These are phyloP conservation scores for Powellomyces hirtus DNA, from an alignment of 192 early-diverging fungal genomes.

Conservation along the genomic window DNA sequence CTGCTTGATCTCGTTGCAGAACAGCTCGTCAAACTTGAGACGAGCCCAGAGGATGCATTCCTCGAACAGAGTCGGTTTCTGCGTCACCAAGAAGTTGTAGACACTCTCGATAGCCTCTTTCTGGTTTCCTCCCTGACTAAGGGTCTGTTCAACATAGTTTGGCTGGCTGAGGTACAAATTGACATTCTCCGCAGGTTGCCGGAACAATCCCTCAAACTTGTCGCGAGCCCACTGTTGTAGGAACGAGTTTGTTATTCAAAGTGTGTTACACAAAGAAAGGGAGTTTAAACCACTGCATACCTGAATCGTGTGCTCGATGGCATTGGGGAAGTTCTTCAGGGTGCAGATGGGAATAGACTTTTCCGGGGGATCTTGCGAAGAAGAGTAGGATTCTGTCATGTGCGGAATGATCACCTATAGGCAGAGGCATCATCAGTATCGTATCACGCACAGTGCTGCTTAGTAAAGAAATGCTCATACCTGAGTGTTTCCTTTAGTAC, in stretches of 20 bases:
- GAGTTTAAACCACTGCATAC: background rate
- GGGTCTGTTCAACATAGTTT: conserved; percentile 73
- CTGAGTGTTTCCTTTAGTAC: conserved; percentile 99
- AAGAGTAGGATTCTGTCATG: conserved; percentile 97
- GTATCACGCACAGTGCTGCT: too few species aligned
- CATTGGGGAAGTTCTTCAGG: conserved; percentile 94
- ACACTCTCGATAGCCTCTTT: conserved; percentile 79
- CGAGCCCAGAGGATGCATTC: conserved; percentile 94
- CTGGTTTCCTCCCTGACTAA: conserved; percentile 74
- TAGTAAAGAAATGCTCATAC: conserved; percentile 37
- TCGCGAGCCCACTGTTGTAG: conserved; percentile 97
- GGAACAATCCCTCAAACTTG: conserved; percentile 92
- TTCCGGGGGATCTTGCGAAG: conserved; percentile 96
- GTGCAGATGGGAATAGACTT: conserved; percentile 97
- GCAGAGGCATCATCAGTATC: background rate
- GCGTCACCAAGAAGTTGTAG: conserved; percentile 65
- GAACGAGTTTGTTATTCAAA: too few species aligned
- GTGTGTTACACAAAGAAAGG: background rate
- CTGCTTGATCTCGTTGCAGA: conserved; percentile 89
- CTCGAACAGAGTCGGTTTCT: conserved; percentile 82
- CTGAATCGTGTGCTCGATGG: conserved; percentile 86
- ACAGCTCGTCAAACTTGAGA: conserved; percentile 89
- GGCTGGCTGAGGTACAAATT: conserved; percentile 87
- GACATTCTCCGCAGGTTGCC: conserved; percentile 87
- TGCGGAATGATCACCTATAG: conserved; percentile 83